Conservation (phyloP, 2,329 filamentous ascomycete species). For the Nemania diffusa region DNA sequence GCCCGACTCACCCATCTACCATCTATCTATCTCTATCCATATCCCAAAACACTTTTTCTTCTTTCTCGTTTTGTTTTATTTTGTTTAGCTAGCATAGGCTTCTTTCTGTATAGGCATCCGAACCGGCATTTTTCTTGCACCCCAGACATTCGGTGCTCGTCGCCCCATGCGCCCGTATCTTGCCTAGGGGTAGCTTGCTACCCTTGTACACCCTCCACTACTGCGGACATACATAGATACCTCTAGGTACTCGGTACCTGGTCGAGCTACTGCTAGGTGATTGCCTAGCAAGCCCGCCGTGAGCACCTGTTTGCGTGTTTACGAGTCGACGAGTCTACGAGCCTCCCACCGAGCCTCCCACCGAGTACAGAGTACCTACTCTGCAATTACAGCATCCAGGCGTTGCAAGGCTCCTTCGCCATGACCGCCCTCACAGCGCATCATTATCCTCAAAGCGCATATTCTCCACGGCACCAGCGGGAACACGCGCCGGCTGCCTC, state of each 20-base stretch:
- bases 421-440: constrained; percentile 47
- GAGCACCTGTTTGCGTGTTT: constrained; percentile 32
- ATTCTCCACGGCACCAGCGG: constrained; percentile 37
- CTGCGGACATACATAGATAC: too few relatives aligned
- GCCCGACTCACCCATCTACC: constrained; percentile 14
- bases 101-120: not conserved
- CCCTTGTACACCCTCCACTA: constrained; percentile 13
- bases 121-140: not conserved
- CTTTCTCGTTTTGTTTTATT: not conserved
- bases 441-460: constrained; percentile 38
- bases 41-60: not conserved
- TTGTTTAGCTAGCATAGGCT: not conserved
- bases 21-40: constrained; percentile 3
- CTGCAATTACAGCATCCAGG: not conserved
- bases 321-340: constrained; percentile 11
- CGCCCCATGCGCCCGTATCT: constrained; percentile 21
- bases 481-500: constrained; percentile 24
- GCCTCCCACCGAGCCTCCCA: too few relatives aligned
- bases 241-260: not conserved
- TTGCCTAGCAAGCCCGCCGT: not conserved
- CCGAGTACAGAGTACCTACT: not conserved
- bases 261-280: not conserved
- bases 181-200: constrained; percentile 31
- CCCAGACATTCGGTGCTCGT: not conserved
- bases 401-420: constrained; percentile 33